Evolutionary conservation across 2,329 filamentous ascomycete genomes (phyloP), one percentile per base, ranked within the genome.

Genomic region (Colletotrichum australisinense): DNA sequence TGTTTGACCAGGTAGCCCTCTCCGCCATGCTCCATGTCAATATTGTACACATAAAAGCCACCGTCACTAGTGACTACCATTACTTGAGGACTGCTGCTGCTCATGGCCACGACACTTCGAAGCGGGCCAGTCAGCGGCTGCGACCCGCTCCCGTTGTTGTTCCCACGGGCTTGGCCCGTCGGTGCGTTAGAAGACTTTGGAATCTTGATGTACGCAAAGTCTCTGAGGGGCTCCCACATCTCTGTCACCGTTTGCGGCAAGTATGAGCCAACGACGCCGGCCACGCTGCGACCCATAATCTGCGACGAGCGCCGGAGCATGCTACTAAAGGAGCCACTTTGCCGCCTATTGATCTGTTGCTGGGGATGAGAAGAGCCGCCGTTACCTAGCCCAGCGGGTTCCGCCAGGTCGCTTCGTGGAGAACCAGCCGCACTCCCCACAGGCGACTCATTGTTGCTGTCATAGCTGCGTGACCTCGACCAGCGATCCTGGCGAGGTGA

Each of bases 61-160:
- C 97, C 97, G 81, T 99, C 97, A 78, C 93, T 98, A 0, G 97
- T 99, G 16, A 98, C 95, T 0, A 98, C 94, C 95, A 99, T 98
- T 62, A 99, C 94, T 79, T 98, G 95, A 1, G 97, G 97, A 30
- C 94, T 95, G 80, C 92, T 97, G 79, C 93, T 97, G 80, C 94
- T 98, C 93, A 99, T 97, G 9, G 97, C 96, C 56, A 99, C 97
- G n/a, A 99, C 96, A 76, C 95, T 98, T 76, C 94, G 89, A 53
- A 97, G 83, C 0, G 94, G 92, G 0, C 88, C 78, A 6, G 81
- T 78, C 1, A 79, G 75, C 5, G 72, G 12, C 78, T 81, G 70
- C 16, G 66, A 59, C 4, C 69, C 73, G 46, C 72, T 30, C n/a
- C 28, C 49, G 28, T 30, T 66, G 12, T 24, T 65, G 7, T 60